Evolutionary conservation across 2,329 filamentous ascomycete species (phyloP), one percentile per base, ranked within the genome.

Genomic region (Fusarium multiceps): DNA sequence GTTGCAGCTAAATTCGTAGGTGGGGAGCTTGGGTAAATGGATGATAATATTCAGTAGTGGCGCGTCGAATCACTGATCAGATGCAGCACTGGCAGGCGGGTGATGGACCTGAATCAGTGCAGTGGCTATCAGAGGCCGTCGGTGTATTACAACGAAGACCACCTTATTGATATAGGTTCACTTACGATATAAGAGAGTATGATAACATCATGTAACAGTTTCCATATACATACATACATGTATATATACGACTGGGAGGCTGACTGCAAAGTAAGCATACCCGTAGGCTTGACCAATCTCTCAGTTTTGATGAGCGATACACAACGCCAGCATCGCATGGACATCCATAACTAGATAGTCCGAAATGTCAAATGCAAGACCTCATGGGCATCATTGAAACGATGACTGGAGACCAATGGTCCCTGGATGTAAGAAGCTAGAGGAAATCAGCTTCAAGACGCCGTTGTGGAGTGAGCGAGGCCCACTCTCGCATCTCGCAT

Each of bases 401-500:
- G 30, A 55, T 30, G 42, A 54, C 41, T 25, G 47, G 61, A 37
- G 40, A 66, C 61, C 16, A 34, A 50, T 18, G 48, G 20, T 48
- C 50, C 49, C 34, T 23, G 18, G 12, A n/a, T 41, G 51, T 28
- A 51, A 23, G 30, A n/a, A 51, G 49, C 49, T 51, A 51, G 32
- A 41, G 23, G 53, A 66, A 20, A 40, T 58, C 51, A 59, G 47
- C 54, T 49, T 21, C n/a, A 34, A 42, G 42, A 50, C 43, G 56
- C 58, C 41, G 45, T 11, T 21, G 64, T 71, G 64, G 64, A 71
- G 64, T 47, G 27, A 27, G 28, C 11, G 27, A 28, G 48, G 25
- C 18, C 64, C 68, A 59, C 68, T 28, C 49, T 69, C 68, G 68
- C 68, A 71, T 28, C 46, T 71, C 68, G 68, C 68, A 71, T 37